These are phyloP conservation scores for Trichocladium uniseriatum DNA, from an alignment of 495 filamentous ascomycete species.

Conservation along the genomic window DNA sequence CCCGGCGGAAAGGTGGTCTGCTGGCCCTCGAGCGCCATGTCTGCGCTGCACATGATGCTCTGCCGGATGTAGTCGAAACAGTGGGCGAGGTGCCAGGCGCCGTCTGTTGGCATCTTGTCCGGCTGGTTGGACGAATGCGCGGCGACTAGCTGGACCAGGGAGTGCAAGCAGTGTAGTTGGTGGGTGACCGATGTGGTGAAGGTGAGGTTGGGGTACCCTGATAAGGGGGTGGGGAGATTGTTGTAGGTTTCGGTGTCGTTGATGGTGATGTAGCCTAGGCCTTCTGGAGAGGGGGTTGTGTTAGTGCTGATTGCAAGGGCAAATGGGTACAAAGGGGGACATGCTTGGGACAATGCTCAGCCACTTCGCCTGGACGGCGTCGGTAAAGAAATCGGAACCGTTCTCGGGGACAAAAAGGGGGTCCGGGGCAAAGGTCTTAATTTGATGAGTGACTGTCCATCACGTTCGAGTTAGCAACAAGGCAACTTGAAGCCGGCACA, in stretches of 20 bases:
- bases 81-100: slow-evolving; percentile 37
- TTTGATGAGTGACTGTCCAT: slow-evolving; percentile 33
- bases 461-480: slow-evolving; percentile 5
- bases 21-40: slow-evolving; percentile 37
- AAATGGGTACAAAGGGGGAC: slow-evolving; percentile 7
- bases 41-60: slow-evolving; percentile 39
- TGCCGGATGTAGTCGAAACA: slow-evolving; percentile 43
- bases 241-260: slow-evolving; percentile 28
- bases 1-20: slow-evolving; percentile 35
- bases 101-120: slow-evolving; percentile 25
- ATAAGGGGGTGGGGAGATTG: slow-evolving; percentile 32
- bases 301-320: background rate
- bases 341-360: slow-evolving; percentile 32
- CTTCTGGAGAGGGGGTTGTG: slow-evolving; percentile 2
- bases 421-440: slow-evolving; percentile 35
- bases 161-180: slow-evolving; percentile 40
- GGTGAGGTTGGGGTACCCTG: slow-evolving; percentile 27
- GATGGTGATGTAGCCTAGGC: slow-evolving; percentile 35
- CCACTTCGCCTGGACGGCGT: slow-evolving; percentile 31
- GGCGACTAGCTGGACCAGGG: slow-evolving; percentile 32
- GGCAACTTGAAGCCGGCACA: background rate
- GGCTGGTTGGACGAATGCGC: slow-evolving; percentile 25
- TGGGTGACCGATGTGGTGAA: slow-evolving; percentile 43
- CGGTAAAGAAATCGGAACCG: slow-evolving; percentile 35
- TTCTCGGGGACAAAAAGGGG: slow-evolving; percentile 35